Base-by-base conservation (phyloP, 2,329 filamentous ascomycete species). In the Epichloe elymi region DNA sequence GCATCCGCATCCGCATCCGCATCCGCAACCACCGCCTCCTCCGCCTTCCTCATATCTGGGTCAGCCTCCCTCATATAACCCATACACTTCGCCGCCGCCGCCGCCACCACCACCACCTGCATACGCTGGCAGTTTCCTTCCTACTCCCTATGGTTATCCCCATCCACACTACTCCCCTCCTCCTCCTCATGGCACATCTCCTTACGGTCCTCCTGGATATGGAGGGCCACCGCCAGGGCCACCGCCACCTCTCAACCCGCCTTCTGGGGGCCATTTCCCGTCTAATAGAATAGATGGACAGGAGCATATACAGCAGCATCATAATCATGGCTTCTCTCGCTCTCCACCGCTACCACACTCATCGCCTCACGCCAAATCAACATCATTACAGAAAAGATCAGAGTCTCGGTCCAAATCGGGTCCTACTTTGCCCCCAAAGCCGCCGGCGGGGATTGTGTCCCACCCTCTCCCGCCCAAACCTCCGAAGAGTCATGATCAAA, bases 401-500 rank as follows among this genome's bases (percentile, higher is more conserved):
- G 30, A 43, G 17, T n/a, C 39, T 23, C 38, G 46, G 17, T 38
- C 42, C 40, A 42, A 39, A 20, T 23, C 49, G 17, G 38, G 49
- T 17, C 39, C 47, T 35, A 50, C 33, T 17, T 41, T 54, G 41
- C 53, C 50, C 23, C 47, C 48, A 3, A 59, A 52, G 36, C 53
- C 55, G 6, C 51, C 53, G 38, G 37, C 6, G 20, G 44, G 52
- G n/a, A 42, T 51, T 46, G 40, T 20, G 56, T 33, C 56, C 19
- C 56, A 60, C 30, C 58, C 63, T 6, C 60, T 67, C 7, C 64
- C 64, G 5, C 63, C 64, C 5, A 67, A 63, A 44, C 65, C 64
- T 3, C 65, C 57, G 17, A 59, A 59, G 48, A 61, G 56, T 30
- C 59, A 59, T 35, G 59, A 62, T 38, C 60, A 62, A 44, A 51